phyloP scores from a whole-genome alignment of 2,329 filamentous ascomycete species.

The Myriosclerotinia scirpicola region DNA sequence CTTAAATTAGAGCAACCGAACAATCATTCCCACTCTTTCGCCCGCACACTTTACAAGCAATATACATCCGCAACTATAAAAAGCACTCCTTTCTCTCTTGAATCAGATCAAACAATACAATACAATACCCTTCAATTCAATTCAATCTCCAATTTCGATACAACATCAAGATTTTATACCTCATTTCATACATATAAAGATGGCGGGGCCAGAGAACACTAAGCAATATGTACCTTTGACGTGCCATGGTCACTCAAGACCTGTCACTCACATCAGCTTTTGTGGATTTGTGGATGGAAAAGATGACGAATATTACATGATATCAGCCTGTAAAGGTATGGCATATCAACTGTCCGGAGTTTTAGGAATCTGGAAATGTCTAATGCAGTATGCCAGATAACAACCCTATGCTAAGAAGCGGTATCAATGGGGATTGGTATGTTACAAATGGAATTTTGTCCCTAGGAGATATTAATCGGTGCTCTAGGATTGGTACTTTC shows the following conservation, averaged over 20 bases:
- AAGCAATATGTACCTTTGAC: constrained; percentile 61
- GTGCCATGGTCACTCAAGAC: constrained; percentile 73
- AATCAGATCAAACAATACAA: neutral
- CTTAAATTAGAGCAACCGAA: constrained; percentile 4
- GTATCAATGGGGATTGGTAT: constrained; percentile 90
- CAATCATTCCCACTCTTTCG: constrained; percentile 13
- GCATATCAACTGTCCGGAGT: neutral
- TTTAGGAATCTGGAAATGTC: neutral
- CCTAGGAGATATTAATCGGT: constrained; percentile 29
- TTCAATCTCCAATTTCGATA: neutral
- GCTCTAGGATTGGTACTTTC: constrained; percentile 82
- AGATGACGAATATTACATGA: constrained; percentile 70
- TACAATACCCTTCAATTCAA: neutral
- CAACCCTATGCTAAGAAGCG: constrained; percentile 97
- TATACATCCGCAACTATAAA: neutral
- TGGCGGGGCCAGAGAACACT: constrained; percentile 36
- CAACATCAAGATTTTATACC: neutral
- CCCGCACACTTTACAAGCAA: neutral
- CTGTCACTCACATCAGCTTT: constrained; percentile 72
- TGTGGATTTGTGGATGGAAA: constrained; percentile 54
- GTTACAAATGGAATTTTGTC: constrained; percentile 31
- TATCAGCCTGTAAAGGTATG: constrained; percentile 69
- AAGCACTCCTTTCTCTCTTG: neutral
- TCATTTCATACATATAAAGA: constrained; percentile 23
- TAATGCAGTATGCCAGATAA: constrained; percentile 62